These are phyloP conservation scores for Aspergillus kassunensis DNA, from an alignment of 495 filamentous ascomycete genomes.

Conservation along the genomic window DNA sequence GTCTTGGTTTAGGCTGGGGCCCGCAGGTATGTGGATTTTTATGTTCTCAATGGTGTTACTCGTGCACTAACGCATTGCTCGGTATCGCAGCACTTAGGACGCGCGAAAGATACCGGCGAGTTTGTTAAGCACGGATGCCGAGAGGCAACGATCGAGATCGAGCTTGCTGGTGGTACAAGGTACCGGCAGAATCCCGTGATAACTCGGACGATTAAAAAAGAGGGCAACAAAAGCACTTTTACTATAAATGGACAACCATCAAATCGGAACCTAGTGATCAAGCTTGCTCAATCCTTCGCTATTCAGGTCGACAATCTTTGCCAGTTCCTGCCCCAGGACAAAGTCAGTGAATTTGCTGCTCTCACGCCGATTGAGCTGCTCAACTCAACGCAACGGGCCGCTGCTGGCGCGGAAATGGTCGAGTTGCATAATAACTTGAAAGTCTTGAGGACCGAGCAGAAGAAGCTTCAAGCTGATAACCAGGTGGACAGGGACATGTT, in stretches of 20 bases:
- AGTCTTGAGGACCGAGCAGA: slow-evolving; percentile 63
- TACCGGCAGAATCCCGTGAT: slow-evolving; percentile 63
- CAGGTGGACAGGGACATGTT: slow-evolving; percentile 58
- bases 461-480: slow-evolving; percentile 55
- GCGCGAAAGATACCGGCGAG: slow-evolving; percentile 78
- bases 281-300: slow-evolving; percentile 61
- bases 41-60: background rate
- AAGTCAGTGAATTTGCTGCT: slow-evolving; percentile 89
- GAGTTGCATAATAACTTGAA: slow-evolving; percentile 75
- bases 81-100: slow-evolving; percentile 65
- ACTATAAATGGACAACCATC: slow-evolving; percentile 60
- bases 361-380: slow-evolving; percentile 83
- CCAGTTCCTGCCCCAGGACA: slow-evolving; percentile 95
- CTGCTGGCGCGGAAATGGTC: slow-evolving; percentile 74
- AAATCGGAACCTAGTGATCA: slow-evolving; percentile 55
- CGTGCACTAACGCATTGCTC: background rate
- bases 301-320: slow-evolving; percentile 98
- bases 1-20: slow-evolving; percentile 82
- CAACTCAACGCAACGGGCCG: slow-evolving; percentile 78
- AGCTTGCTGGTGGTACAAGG: slow-evolving; percentile 59
- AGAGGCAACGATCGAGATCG: slow-evolving; percentile 82
- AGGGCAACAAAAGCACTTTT: slow-evolving; percentile 74
- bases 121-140: slow-evolving; percentile 88
- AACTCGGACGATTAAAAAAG: slow-evolving; percentile 68
- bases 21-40: slow-evolving; percentile 49